Evolutionary conservation across 495 filamentous ascomycete species (phyloP).

Genomic region (Neurospora terricola): DNA sequence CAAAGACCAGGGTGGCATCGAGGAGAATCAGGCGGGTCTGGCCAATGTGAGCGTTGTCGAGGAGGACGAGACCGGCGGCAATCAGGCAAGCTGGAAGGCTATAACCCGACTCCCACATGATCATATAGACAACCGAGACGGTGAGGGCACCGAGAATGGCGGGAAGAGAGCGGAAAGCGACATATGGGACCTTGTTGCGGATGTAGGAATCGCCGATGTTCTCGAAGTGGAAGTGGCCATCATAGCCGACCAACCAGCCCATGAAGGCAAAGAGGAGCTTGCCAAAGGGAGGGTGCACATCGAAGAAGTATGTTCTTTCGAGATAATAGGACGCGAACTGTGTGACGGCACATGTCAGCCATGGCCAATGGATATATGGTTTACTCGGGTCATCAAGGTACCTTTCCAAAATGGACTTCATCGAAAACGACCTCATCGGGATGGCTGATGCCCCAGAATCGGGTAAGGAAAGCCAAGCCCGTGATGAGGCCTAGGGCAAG

Average conservation of each 20-base stretch:
- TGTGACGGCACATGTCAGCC: constrained; percentile 1
- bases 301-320: constrained; percentile 98
- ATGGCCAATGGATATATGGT: not conserved
- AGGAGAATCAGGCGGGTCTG: constrained; percentile 93
- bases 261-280: constrained; percentile 85
- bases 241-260: constrained; percentile 92
- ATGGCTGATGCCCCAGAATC: constrained; percentile 91
- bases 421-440: constrained; percentile 97
- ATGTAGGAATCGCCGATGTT: constrained; percentile 99
- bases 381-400: not conserved
- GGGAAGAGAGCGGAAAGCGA: constrained; percentile 89
- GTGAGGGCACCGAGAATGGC: constrained; percentile 86
- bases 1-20: constrained; percentile 86
- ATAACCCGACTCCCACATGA: constrained; percentile 99
- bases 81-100: constrained; percentile 85
- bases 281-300: constrained; percentile 96
- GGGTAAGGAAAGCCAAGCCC: constrained; percentile 71
- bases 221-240: constrained; percentile 95
- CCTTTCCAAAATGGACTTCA: constrained; percentile 99
- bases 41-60: constrained; percentile 97
- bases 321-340: constrained; percentile 97
- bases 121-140: constrained; percentile 86
- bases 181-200: constrained; percentile 90
- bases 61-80: constrained; percentile 76
- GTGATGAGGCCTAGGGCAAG: constrained; percentile 71